phyloP scores from a whole-genome alignment of 805 yeast genomes.

The Deakozyma indianensis region DNA sequence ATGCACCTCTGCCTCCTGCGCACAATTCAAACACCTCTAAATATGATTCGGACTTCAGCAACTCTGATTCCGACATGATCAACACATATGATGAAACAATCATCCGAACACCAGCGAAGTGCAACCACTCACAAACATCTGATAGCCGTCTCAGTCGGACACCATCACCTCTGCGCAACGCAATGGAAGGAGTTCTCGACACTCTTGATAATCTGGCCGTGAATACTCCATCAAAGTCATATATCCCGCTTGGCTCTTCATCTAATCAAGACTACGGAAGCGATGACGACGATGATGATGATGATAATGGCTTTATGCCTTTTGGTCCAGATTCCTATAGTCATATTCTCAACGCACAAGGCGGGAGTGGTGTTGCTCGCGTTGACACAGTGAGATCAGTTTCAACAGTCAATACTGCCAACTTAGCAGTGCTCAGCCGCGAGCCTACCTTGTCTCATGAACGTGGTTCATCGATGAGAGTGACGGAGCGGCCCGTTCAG shows the following conservation, averaged over 20 bases:
- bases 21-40: not conserved
- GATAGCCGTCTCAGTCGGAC: constrained; percentile 10
- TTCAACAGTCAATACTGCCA: constrained; percentile 9
- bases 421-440: constrained; percentile 8
- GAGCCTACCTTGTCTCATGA: not conserved
- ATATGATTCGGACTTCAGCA: constrained; percentile 7
- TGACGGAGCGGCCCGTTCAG: not conserved
- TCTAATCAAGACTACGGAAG: not conserved
- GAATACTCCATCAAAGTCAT: not conserved
- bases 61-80: constrained; percentile 8
- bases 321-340: constrained; percentile 10
- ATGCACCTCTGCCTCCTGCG: constrained; percentile 3
- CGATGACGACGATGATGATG: constrained; percentile 5
- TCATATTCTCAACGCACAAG: not conserved
- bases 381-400: constrained; percentile 8
- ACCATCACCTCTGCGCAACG: constrained; percentile 19
- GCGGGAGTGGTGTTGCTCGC: constrained; percentile 4
- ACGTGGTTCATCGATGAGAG: not conserved
- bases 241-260: not conserved
- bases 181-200: constrained; percentile 21
- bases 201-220: constrained; percentile 15
- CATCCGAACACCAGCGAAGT: not conserved
- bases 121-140: not conserved
- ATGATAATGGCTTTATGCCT: constrained; percentile 6
- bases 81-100: constrained; percentile 5